Base-by-base conservation (phyloP, 2,329 filamentous ascomycete genomes). In the Aspergillus awamori region DNA sequence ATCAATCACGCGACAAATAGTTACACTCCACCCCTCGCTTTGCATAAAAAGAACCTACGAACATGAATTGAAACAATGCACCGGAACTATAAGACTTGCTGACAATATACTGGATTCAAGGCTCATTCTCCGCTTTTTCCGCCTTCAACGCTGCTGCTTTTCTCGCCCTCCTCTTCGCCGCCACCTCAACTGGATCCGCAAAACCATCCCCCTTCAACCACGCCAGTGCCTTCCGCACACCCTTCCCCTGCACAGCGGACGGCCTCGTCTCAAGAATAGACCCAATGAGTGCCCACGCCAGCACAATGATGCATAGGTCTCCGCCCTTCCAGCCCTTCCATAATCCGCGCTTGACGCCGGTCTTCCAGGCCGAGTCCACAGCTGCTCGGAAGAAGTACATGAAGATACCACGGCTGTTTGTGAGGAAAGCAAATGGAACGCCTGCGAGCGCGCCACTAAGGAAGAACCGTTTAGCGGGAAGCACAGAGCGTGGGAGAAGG, bases 391-490 rank as follows among this genome's bases (percentile, higher is more conserved):
- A 87, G 65, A 87, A 88, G 76, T 95, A 95, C 63, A 97, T 70
- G 76, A 96, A 96, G 58, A 91, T 85, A 1, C 84, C 82, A 15
- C 90, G 75, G 33, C 74, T 76, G 43, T 72, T 70, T 10, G 72
- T 68, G 2, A 97, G 78, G 75, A 91, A 91, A 0, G 91, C 91
- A 88, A 93, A 97, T 17, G 77, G 77, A 26, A 95, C 77, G 0
- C 95, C 95, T 1, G 90, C 92, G 1, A 96, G 71, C 74, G 94
- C 91, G 7, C 95, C 94, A 56, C 92, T 91, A 0, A 97, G 81
- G 83, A 96, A 97, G 83, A 95, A 96, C 22, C 95, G 87, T 74
- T 95, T 90, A 0, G 89, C 93, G 0, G 93, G 86, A 0, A 97
- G 82, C 8, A 93, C 82, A 5, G 84, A 84, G 2, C 89, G 84